These are phyloP conservation scores for Camellia lanceoleosa DNA, from an alignment of 148 eudicot species.

Conservation along the genomic window DNA sequence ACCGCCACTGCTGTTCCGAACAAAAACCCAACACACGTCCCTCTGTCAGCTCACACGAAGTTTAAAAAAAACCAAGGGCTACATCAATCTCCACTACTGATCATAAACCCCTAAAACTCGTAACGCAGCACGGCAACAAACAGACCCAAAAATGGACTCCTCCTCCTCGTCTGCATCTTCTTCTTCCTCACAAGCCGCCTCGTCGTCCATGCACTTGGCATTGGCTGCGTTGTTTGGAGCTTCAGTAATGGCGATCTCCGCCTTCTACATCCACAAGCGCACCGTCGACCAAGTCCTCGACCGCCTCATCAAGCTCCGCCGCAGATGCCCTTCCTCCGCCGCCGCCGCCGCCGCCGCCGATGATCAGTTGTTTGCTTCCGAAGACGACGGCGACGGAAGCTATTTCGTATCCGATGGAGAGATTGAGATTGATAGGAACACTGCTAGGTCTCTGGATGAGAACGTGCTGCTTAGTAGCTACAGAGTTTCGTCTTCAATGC, in stretches of 20 bases:
- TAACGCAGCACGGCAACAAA: not conserved
- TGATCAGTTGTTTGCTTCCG: not conserved
- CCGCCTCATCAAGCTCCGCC: constrained; percentile 53
- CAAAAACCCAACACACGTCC: not conserved
- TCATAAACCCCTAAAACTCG: constrained; percentile 10
- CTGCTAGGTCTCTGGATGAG: constrained; percentile 12
- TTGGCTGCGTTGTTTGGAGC: constrained; percentile 85
- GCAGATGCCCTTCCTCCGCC: not conserved
- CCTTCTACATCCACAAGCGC: constrained; percentile 78
- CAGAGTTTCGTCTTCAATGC: constrained; percentile 54
- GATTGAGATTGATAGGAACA: constrained; percentile 22
- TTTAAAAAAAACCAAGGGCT: too few relatives aligned
- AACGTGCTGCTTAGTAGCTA: constrained; percentile 18
- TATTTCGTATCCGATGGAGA: constrained; percentile 15
- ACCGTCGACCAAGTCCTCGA: constrained; percentile 68
- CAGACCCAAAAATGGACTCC: constrained; percentile 33
- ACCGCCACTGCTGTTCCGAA: not conserved
- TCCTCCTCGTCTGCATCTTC: constrained; percentile 3
- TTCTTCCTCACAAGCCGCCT: not conserved
- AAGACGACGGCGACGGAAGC: constrained; percentile 9
- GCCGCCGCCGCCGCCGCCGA: not conserved
- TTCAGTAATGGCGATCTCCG: constrained; percentile 76
- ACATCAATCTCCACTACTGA: not conserved
- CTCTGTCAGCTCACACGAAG: too few relatives aligned
- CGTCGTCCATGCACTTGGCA: constrained; percentile 51